These are phyloP conservation scores for Dipodascopsis uninucleata DNA, from an alignment of 805 yeast genomes.

Conservation along the genomic window DNA sequence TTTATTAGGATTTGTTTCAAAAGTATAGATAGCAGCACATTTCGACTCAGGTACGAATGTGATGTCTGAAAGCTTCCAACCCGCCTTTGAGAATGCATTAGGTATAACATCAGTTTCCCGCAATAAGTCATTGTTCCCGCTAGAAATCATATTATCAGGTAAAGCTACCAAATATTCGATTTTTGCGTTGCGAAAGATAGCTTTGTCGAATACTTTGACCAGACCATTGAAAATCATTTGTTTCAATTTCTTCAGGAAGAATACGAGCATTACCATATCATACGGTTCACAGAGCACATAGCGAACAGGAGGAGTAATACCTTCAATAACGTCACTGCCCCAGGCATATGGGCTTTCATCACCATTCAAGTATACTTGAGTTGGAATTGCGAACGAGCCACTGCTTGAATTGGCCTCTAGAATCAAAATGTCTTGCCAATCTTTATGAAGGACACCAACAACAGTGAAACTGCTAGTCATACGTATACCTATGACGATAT, in stretches of 20 bases:
- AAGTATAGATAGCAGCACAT: constrained; percentile 19
- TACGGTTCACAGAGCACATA: too few relatives aligned
- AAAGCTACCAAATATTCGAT: too few relatives aligned
- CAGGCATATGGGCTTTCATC: constrained; percentile 6
- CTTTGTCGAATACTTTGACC: too few relatives aligned
- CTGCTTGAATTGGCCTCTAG: constrained; percentile 7
- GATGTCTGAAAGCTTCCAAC: constrained; percentile 5
- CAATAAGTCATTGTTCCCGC: too few relatives aligned
- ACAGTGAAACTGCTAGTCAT: constrained; percentile 10
- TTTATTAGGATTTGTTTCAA: constrained; percentile 12
- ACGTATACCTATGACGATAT: constrained; percentile 8
- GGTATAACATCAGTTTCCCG: too few relatives aligned
- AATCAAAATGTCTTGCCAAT: constrained; percentile 7
- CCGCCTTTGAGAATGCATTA: too few relatives aligned
- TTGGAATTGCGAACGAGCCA: constrained; percentile 17
- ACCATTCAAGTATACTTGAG: constrained; percentile 10
- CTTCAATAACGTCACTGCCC: constrained; percentile 19
- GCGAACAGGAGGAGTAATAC: too few relatives aligned
- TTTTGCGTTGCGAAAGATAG: too few relatives aligned
- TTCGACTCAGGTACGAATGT: constrained; percentile 18
- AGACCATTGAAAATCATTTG: too few relatives aligned
- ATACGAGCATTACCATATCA: too few relatives aligned
- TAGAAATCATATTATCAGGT: too few relatives aligned
- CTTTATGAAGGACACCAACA: constrained; percentile 14
- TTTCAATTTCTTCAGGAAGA: too few relatives aligned